A percentile compares a stretch with the other conserved stretches of the same genome.
These are phyloP conservation scores for Stachybotrys elegans DNA, from an alignment of 2,329 filamentous ascomycete genomes.

Conservation along the genomic window DNA sequence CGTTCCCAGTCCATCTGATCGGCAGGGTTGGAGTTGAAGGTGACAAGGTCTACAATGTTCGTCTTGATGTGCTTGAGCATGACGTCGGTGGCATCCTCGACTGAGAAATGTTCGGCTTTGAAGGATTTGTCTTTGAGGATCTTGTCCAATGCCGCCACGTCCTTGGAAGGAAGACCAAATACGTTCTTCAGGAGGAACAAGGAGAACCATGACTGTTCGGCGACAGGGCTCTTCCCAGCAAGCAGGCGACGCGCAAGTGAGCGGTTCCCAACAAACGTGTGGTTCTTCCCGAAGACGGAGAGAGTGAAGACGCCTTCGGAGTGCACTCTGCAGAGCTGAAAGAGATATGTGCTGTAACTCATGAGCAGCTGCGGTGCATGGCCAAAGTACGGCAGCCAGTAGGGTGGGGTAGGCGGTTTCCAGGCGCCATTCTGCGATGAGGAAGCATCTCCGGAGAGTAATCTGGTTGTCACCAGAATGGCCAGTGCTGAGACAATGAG, in stretches of 20 bases:
- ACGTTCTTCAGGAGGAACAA: constrained; percentile 22
- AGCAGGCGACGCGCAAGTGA: too few species aligned
- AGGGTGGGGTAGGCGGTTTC: constrained; percentile 22
- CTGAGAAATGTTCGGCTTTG: constrained; percentile 9
- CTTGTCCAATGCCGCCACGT: constrained; percentile 9
- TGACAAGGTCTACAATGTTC: constrained; percentile 28
- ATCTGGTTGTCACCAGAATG: constrained; percentile 19
- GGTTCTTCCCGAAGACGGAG: constrained; percentile 23
- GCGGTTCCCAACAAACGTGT: constrained; percentile 29
- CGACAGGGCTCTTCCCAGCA: constrained; percentile 19
- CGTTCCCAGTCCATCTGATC: constrained; percentile 35
- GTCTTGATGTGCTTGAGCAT: constrained; percentile 18
- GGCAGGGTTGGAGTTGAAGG: constrained; percentile 30
- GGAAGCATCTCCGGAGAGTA: constrained; percentile 26
- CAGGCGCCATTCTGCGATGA: constrained; percentile 23
- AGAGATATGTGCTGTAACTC: constrained; percentile 22
- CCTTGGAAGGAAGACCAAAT: constrained; percentile 25
- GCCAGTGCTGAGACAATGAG: constrained; percentile 17
- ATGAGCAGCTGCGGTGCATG: constrained; percentile 27
- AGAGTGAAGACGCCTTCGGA: constrained; percentile 30
- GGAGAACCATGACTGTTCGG: constrained; percentile 19
- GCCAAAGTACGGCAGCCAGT: constrained; percentile 30
- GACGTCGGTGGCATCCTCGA: constrained; percentile 6
- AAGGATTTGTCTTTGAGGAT: not conserved
- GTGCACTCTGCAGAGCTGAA: constrained; percentile 23